phyloP scores from a whole-genome alignment of 495 filamentous ascomycete genomes.

The Penicillium subrubescens region DNA sequence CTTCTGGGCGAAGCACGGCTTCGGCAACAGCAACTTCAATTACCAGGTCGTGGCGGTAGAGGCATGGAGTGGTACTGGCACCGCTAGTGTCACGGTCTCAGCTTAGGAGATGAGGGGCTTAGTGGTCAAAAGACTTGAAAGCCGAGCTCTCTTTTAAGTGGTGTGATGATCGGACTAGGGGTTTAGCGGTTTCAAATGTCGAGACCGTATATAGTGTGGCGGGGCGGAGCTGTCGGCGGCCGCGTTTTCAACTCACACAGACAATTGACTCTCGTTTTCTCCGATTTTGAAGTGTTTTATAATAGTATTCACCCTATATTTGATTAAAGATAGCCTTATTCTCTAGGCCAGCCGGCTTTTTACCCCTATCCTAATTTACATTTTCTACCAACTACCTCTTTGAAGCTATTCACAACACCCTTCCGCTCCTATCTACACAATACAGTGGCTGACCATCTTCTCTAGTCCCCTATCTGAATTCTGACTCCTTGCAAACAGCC shows the following conservation, averaged over 20 bases:
- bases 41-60: slow-evolving; percentile 16
- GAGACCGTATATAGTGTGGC: slow-evolving; percentile 10
- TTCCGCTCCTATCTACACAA: too few species aligned
- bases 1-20: slow-evolving; percentile 18
- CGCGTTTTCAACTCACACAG: neutral
- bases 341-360: too few species aligned
- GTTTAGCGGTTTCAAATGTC: slow-evolving; percentile 1
- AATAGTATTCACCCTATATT: too few species aligned
- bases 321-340: too few species aligned
- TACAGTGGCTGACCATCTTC: too few species aligned
- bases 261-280: neutral
- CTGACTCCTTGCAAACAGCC: too few species aligned
- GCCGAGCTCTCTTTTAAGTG: slow-evolving; percentile 5
- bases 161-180: slow-evolving; percentile 4
- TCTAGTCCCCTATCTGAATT: too few species aligned
- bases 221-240: slow-evolving; percentile 7
- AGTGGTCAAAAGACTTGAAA: slow-evolving; percentile 5
- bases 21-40: slow-evolving; percentile 17
- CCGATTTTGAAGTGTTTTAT: neutral
- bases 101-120: slow-evolving; percentile 7
- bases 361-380: too few species aligned
- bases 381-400: too few species aligned
- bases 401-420: too few species aligned
- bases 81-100: slow-evolving; percentile 17
- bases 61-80: slow-evolving; percentile 15